Percentiles rank a stretch among this genome's conserved stretches.
These are phyloP conservation scores for Pachysolen tannophilus DNA, from an alignment of 805 yeast genomes.

Conservation along the genomic window DNA sequence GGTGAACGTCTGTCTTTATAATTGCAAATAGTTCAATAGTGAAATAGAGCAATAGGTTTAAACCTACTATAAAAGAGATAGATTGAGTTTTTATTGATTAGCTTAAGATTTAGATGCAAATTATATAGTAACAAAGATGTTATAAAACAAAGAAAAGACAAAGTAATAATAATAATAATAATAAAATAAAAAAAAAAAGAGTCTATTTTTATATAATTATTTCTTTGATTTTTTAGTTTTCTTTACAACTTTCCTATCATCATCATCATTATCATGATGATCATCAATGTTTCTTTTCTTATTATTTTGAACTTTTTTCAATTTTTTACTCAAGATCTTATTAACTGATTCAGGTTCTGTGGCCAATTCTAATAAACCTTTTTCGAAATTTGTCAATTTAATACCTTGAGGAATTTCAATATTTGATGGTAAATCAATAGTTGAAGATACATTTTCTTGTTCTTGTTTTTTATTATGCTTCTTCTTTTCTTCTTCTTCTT, in stretches of 20 bases:
- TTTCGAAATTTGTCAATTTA: constrained; percentile 55
- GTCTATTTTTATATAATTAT: neutral
- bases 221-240: neutral
- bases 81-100: no score
- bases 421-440: constrained; percentile 17
- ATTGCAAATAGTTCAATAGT: no score
- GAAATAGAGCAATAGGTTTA: no score
- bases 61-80: no score
- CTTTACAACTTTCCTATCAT: no score
- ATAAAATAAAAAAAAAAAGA: neutral
- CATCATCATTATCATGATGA: no score
- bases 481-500: constrained; percentile 15
- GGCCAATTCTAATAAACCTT: constrained; percentile 74
- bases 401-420: constrained; percentile 27
- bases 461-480: constrained; percentile 14
- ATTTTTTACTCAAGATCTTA: constrained; percentile 51
- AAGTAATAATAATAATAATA: no score
- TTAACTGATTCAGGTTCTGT: constrained; percentile 65
- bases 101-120: no score
- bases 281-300: constrained; percentile 10
- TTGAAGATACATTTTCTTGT: constrained; percentile 17
- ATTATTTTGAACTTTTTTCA: constrained; percentile 23
- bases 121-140: no score
- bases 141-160: no score
- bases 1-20: no score